Evolutionary conservation across 495 filamentous ascomycete genomes (phyloP).

Genomic region (Aspergillus mulundensis): DNA sequence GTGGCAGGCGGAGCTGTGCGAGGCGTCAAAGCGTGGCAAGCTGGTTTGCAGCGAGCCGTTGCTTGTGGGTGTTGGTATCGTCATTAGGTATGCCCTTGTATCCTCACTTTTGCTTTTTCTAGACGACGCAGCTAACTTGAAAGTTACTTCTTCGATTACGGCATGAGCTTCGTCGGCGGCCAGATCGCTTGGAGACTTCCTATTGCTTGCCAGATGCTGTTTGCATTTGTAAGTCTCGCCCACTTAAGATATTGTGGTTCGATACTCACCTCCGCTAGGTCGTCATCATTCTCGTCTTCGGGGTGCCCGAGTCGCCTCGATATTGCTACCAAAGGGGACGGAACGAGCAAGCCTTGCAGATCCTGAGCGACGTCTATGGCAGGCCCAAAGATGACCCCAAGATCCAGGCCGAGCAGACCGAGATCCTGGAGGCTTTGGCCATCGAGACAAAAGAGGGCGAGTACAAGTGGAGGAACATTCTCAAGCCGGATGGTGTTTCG

Average conservation of each 20-base stretch:
- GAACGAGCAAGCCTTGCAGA: constrained; percentile 46
- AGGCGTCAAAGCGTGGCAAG: constrained; percentile 38
- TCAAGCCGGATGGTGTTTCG: constrained; percentile 48
- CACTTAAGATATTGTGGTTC: background rate
- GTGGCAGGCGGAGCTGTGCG: constrained; percentile 47
- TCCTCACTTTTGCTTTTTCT: background rate
- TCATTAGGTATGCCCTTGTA: constrained; percentile 25
- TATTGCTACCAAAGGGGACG: constrained; percentile 43
- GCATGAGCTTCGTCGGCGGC: constrained; percentile 37
- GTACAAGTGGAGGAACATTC: constrained; percentile 42
- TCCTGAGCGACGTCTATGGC: constrained; percentile 50
- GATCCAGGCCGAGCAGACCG: constrained; percentile 39
- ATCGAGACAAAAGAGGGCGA: constrained; percentile 40
- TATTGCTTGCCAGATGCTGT: constrained; percentile 43
- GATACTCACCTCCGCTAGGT: constrained; percentile 3
- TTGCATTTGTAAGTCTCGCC: constrained; percentile 26
- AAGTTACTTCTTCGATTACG: constrained; percentile 49
- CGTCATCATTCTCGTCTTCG: constrained; percentile 36
- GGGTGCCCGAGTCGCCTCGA: constrained; percentile 43
- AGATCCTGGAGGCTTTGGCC: constrained; percentile 43
- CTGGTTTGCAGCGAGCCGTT: constrained; percentile 45
- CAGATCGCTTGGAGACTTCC: constrained; percentile 47
- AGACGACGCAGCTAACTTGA: background rate
- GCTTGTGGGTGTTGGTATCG: constrained; percentile 36
- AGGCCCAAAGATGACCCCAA: constrained; percentile 37